A percentile compares a stretch with the other conserved stretches of the same genome.
Conservation (phyloP, 352 stramenopile species). For the Detonula confervacea region DNA sequence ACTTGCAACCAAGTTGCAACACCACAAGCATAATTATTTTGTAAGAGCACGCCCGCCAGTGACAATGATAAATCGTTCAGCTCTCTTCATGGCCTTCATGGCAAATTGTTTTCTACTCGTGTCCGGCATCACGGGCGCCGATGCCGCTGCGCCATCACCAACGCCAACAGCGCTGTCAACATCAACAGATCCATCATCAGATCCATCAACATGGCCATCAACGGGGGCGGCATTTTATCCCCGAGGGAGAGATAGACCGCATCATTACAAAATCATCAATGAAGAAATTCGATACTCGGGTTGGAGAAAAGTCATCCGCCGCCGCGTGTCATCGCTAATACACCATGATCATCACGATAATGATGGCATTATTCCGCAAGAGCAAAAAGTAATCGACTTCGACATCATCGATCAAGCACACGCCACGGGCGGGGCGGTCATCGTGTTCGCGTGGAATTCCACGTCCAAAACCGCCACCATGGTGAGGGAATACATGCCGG, state of each 20-base stretch:
- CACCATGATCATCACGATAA: too few species aligned
- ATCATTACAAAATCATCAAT: slow-evolving; percentile 62
- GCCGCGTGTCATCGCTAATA: too few species aligned
- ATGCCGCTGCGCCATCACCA: not conserved
- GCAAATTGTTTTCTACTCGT: not conserved
- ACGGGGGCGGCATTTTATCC: slow-evolving; percentile 11
- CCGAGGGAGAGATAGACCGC: slow-evolving; percentile 28
- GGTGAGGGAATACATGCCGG: slow-evolving; percentile 80
- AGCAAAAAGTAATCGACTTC: slow-evolving; percentile 33
- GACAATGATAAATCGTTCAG: too few species aligned
- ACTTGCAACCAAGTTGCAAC: too few species aligned
- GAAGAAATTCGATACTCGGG: slow-evolving; percentile 64
- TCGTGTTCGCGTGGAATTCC: slow-evolving; percentile 80
- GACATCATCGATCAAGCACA: slow-evolving; percentile 59
- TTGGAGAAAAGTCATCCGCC: slow-evolving; percentile 70
- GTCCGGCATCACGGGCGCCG: not conserved
- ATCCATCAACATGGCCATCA: not conserved
- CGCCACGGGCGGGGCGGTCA: slow-evolving; percentile 49
- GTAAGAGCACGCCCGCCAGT: too few species aligned
- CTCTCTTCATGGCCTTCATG: not conserved
- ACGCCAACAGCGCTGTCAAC: not conserved
- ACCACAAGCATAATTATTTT: too few species aligned
- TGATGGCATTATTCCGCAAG: slow-evolving; percentile 37
- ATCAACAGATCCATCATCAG: slow-evolving; percentile 1
- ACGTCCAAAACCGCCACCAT: slow-evolving; percentile 73